Conservation (phyloP, 2,329 filamentous ascomycete species). For the Acrocalymma vagum region DNA sequence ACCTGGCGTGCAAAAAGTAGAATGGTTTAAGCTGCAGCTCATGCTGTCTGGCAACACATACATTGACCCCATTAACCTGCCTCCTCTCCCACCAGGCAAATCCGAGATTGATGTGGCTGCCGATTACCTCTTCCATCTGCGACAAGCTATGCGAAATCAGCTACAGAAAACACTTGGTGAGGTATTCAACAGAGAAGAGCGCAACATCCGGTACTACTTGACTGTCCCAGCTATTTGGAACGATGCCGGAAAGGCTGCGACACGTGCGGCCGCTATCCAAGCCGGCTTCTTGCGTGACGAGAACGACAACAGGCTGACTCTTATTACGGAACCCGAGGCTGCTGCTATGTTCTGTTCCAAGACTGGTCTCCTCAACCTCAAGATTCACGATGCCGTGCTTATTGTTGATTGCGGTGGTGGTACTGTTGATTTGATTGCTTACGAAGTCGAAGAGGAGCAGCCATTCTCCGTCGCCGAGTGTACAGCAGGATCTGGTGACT, state of each 20-base stretch:
- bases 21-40: slow-evolving; percentile 99
- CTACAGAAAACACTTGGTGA: slow-evolving; percentile 96
- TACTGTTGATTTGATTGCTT: slow-evolving; percentile 98
- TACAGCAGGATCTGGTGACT: slow-evolving; percentile 95
- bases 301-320: slow-evolving; percentile 93
- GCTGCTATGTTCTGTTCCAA: slow-evolving; percentile 98
- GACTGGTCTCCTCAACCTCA: slow-evolving; percentile 92
- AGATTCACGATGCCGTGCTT: slow-evolving; percentile 97
- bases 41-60: slow-evolving; percentile 99
- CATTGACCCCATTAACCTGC: slow-evolving; percentile 98
- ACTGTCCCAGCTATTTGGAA: slow-evolving; percentile 99
- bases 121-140: slow-evolving; percentile 97
- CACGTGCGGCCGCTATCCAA: slow-evolving; percentile 93
- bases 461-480: slow-evolving; percentile 98
- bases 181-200: slow-evolving; percentile 97
- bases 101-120: slow-evolving; percentile 99
- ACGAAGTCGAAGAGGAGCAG: slow-evolving; percentile 97
- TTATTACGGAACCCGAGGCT: slow-evolving; percentile 96
- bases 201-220: slow-evolving; percentile 96
- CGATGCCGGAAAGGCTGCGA: slow-evolving; percentile 96
- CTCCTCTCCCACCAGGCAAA: slow-evolving; percentile 95
- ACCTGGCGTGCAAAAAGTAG: slow-evolving; percentile 96
- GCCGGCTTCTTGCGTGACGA: slow-evolving; percentile 96
- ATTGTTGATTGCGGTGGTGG: slow-evolving; percentile 99
- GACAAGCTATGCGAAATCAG: slow-evolving; percentile 94